A percentile compares a stretch with the other conserved stretches of the same genome.
Conservation (phyloP, 495 filamentous ascomycete genomes). For the Hypoxylon rickii region DNA sequence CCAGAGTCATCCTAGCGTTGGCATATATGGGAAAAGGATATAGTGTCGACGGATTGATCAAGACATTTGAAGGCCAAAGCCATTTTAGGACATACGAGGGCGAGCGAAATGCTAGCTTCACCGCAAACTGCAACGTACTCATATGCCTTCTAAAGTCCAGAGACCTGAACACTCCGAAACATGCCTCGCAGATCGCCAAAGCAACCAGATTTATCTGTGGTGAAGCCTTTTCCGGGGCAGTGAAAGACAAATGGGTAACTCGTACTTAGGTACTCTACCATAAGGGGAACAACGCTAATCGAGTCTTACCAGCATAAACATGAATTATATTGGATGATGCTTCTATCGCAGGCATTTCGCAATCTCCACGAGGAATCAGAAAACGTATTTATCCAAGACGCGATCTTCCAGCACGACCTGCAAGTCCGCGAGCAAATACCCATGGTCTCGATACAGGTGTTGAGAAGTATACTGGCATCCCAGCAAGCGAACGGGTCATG, state of each 20-base stretch:
- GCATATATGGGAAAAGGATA: constrained; percentile 7
- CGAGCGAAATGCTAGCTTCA: constrained; percentile 46
- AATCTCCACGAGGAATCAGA: neutral
- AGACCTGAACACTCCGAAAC: neutral
- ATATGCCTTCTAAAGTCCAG: constrained; percentile 28
- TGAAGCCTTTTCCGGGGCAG: neutral
- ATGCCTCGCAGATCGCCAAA: constrained; percentile 3
- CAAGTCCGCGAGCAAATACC: neutral
- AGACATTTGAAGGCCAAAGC: constrained; percentile 33
- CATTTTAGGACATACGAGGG: constrained; percentile 46
- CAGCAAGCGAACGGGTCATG: constrained; percentile 1
- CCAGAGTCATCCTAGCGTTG: constrained; percentile 41
- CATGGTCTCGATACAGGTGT: constrained; percentile 1
- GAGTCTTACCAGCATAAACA: neutral
- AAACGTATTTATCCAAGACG: neutral
- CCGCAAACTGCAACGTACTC: constrained; percentile 51
- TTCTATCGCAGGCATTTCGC: constrained; percentile 1
- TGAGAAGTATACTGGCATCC: neutral
- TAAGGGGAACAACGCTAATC: neutral
- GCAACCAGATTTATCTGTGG: neutral
- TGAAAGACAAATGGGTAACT: constrained; percentile 21
- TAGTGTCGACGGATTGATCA: constrained; percentile 9
- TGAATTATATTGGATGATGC: constrained; percentile 4
- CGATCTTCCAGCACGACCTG: neutral
- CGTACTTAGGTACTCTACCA: neutral